phyloP scores from a whole-genome alignment of 352 stramenopile genomes.

The Globisporangium echinulatum region DNA sequence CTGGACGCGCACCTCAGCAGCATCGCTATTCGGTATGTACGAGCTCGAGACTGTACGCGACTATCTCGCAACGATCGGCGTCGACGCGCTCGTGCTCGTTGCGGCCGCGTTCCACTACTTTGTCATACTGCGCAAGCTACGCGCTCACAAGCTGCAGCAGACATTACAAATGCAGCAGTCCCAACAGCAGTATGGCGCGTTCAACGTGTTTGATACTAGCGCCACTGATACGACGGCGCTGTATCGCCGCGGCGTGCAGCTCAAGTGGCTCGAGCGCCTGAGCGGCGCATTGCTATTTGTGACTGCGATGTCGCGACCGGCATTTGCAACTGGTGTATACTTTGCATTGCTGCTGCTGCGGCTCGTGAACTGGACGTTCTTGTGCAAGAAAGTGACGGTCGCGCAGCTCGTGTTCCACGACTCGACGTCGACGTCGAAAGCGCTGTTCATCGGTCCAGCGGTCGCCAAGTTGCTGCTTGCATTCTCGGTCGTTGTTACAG shows the following conservation, averaged over 20 bases:
- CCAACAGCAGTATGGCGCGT: neutral
- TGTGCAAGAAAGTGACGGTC: constrained; percentile 48
- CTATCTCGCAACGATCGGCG: constrained; percentile 39
- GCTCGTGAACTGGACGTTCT: constrained; percentile 66
- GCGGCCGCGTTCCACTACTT: constrained; percentile 58
- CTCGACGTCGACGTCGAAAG: constrained; percentile 11
- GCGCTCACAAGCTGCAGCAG: constrained; percentile 14
- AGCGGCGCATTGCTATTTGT: constrained; percentile 50
- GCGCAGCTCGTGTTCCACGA: constrained; percentile 36
- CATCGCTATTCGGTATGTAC: constrained; percentile 36
- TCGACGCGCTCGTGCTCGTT: constrained; percentile 55
- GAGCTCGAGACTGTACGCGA: constrained; percentile 26
- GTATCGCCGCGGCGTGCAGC: constrained; percentile 19
- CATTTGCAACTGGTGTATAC: constrained; percentile 42
- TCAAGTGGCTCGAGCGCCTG: constrained; percentile 38
- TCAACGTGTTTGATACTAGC: constrained; percentile 21
- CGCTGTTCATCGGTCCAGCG: constrained; percentile 37
- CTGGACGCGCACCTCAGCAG: constrained; percentile 18
- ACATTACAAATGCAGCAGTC: constrained; percentile 11
- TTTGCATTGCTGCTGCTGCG: constrained; percentile 54
- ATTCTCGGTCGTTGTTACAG: constrained; percentile 39
- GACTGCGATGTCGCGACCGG: constrained; percentile 50
- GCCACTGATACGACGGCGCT: constrained; percentile 14
- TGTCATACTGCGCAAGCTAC: constrained; percentile 41
- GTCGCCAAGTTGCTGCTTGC: constrained; percentile 37